These are phyloP conservation scores for Nectriaceae sp. DNA, from an alignment of 2,329 filamentous ascomycete genomes.

Conservation along the genomic window DNA sequence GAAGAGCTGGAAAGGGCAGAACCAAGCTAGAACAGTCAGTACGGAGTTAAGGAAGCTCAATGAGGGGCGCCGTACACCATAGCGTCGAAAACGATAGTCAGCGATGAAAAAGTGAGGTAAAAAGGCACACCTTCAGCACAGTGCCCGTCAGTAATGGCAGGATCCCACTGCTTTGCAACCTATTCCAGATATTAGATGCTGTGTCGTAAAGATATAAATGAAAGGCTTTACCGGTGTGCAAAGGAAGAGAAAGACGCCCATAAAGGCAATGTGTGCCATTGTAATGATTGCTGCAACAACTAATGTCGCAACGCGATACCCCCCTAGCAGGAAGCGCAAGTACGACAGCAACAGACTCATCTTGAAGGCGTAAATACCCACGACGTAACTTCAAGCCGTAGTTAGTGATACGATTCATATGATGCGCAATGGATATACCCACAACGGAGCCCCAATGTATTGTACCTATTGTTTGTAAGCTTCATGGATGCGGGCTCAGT, in stretches of 20 bases:
- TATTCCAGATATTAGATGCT: neutral
- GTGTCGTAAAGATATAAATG: no score
- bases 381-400: conserved; percentile 36
- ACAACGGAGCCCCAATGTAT: conserved; percentile 46
- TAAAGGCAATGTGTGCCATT: conserved; percentile 41
- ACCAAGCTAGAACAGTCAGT: conserved; percentile 43
- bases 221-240: conserved; percentile 35
- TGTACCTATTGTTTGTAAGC: conserved; percentile 30
- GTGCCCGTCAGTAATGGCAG: conserved; percentile 32
- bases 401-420: neutral
- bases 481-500: neutral
- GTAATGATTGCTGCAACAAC: conserved; percentile 36
- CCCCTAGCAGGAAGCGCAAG: conserved; percentile 44
- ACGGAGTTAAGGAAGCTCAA: neutral
- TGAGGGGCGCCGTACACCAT: conserved; percentile 31
- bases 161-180: conserved; percentile 43
- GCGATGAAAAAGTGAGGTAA: conserved; percentile 43
- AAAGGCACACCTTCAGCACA: conserved; percentile 44
- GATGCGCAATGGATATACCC: conserved; percentile 11
- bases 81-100: conserved; percentile 45
- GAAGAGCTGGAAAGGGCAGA: conserved; percentile 43
- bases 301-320: conserved; percentile 36
- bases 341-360: conserved; percentile 46
- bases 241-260: conserved; percentile 37
- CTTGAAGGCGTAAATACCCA: conserved; percentile 48